Percentiles rank a stretch among this genome's conserved stretches.
These are phyloP conservation scores for Jimgerdemannia flammicorona DNA, from an alignment of 192 early-diverging fungal species.

Conservation along the genomic window DNA sequence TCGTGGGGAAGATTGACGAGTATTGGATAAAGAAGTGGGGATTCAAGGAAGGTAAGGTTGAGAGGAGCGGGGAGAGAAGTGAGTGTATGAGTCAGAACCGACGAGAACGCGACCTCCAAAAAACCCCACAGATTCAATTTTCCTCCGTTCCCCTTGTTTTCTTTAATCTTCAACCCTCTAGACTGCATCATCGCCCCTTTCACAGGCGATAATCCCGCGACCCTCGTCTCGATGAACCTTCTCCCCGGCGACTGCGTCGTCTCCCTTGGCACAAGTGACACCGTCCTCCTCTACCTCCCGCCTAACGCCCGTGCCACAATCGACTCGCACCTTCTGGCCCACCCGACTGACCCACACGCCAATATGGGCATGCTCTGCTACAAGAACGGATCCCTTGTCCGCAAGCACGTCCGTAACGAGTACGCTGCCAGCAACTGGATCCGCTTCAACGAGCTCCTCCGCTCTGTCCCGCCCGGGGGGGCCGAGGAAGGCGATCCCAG, in stretches of 20 bases:
- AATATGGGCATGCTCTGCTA: slow-evolving; percentile 80
- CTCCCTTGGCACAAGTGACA: slow-evolving; percentile 82
- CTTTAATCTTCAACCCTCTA: background rate
- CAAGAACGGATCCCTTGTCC: slow-evolving; percentile 83
- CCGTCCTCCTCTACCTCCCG: slow-evolving; percentile 55
- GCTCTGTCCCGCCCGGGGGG: slow-evolving; percentile 11
- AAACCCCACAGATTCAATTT: background rate
- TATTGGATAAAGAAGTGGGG: slow-evolving; percentile 71
- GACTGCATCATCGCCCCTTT: slow-evolving; percentile 62
- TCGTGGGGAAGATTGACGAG: slow-evolving; percentile 43
- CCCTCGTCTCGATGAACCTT: slow-evolving; percentile 53
- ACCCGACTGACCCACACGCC: slow-evolving; percentile 53
- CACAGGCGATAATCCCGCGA: slow-evolving; percentile 81
- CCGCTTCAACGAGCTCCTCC: slow-evolving; percentile 45
- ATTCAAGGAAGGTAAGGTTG: slow-evolving; percentile 45
- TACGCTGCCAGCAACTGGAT: slow-evolving; percentile 55
- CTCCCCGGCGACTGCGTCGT: slow-evolving; percentile 55
- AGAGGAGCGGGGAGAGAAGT: background rate
- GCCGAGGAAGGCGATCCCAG: slow-evolving; percentile 20
- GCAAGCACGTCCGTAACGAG: slow-evolving; percentile 62
- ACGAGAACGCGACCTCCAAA: background rate
- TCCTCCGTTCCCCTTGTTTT: background rate
- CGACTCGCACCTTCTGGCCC: slow-evolving; percentile 37
- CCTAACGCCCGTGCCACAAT: slow-evolving; percentile 14
- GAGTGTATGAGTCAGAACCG: background rate